Evolutionary conservation across 139 green algal genomes (phyloP).

Genomic region (Chlamydomonas sp.): DNA sequence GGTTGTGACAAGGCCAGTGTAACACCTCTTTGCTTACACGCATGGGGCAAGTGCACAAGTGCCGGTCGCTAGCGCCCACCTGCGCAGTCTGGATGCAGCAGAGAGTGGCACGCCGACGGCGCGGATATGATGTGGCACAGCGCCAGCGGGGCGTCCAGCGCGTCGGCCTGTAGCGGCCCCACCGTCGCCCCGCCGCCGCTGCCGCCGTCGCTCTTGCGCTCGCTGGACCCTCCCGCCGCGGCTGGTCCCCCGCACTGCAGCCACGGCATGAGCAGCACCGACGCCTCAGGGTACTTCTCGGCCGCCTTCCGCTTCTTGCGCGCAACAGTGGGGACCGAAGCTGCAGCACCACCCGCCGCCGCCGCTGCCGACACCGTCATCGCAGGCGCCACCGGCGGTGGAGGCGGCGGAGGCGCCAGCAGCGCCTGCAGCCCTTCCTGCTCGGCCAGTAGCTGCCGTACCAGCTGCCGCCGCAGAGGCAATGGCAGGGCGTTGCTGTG

Average conservation of each 20-base stretch:
- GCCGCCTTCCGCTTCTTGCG: too few relatives aligned
- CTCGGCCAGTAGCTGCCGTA: conserved; percentile 24
- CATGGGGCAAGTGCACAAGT: too few relatives aligned
- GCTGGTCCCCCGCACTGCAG: too few relatives aligned
- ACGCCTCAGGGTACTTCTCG: too few relatives aligned
- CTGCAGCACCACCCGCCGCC: not conserved
- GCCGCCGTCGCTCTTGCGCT: too few relatives aligned
- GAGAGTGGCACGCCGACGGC: conserved; percentile 5
- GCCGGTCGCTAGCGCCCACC: not conserved
- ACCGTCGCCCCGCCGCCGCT: too few relatives aligned
- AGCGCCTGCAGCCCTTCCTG: not conserved
- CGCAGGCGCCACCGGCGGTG: not conserved
- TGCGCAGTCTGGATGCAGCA: not conserved
- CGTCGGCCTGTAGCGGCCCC: not conserved
- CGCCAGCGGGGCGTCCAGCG: conserved; percentile 19
- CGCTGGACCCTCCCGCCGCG: too few relatives aligned
- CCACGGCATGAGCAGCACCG: too few relatives aligned
- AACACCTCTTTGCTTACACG: too few relatives aligned
- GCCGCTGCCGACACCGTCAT: not conserved
- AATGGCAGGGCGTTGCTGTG: conserved; percentile 7
- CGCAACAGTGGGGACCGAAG: not conserved
- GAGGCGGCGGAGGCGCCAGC: too few relatives aligned
- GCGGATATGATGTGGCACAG: conserved; percentile 38
- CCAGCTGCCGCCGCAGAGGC: conserved; percentile 4
- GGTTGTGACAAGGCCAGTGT: not conserved